Conservation (phyloP, 148 eudicot genomes). For the Cornus kousa region DNA sequence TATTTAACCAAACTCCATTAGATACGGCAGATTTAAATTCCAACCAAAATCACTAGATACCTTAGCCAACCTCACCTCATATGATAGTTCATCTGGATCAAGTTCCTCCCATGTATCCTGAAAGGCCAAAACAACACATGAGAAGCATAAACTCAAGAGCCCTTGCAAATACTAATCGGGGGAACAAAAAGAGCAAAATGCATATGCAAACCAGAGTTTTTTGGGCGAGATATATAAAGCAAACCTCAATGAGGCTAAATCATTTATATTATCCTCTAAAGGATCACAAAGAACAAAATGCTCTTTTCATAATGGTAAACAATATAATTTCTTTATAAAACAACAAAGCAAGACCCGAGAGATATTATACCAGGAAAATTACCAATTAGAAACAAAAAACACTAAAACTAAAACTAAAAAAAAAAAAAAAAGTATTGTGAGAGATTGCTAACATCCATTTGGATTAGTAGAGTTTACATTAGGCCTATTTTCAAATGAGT, state of each 20-base stretch:
- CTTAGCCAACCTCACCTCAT: slow-evolving; percentile 59
- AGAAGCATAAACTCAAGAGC: slow-evolving; percentile 8
- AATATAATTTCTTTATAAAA: neutral
- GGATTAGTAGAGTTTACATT: neutral
- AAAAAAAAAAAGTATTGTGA: neutral
- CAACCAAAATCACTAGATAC: slow-evolving; percentile 9
- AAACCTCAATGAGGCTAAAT: neutral
- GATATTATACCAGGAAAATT: neutral
- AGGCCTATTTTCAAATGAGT: neutral
- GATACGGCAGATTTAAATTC: neutral
- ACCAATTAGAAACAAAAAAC: neutral
- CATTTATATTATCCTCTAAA: no score
- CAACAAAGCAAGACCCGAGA: neutral
- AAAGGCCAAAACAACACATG: slow-evolving; percentile 12
- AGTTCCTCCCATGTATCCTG: slow-evolving; percentile 97
- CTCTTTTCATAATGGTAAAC: neutral
- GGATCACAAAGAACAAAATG: neutral
- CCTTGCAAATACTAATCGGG: neutral
- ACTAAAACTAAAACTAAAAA: no score
- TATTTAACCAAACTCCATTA: slow-evolving; percentile 19
- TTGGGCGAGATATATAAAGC: neutral
- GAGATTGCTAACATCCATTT: neutral
- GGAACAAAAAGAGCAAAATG: neutral
- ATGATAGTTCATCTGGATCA: slow-evolving; percentile 95
- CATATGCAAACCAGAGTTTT: neutral